A percentile compares a stretch with the other conserved stretches of the same genome.
phyloP scores from a whole-genome alignment of 768 basidiomycete species.

The Naganishia kalamii region DNA sequence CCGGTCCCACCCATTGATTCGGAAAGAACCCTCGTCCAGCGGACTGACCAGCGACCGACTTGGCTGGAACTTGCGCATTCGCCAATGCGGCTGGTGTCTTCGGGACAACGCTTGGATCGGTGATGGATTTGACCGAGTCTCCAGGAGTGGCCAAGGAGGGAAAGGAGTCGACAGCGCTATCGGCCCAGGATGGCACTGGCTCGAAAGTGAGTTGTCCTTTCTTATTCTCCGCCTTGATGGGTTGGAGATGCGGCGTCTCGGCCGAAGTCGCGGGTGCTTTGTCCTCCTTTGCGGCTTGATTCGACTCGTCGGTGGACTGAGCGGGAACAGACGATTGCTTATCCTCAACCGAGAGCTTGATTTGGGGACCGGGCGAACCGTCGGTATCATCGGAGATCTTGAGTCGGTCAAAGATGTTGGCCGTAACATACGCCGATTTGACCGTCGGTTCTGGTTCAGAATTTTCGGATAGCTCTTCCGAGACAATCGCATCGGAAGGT shows the following conservation, averaged over 20 bases:
- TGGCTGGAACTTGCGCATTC: background rate
- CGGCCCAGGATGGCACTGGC: background rate
- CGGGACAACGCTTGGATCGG: background rate
- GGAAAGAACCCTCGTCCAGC: background rate
- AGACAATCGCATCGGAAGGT: background rate
- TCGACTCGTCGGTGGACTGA: background rate
- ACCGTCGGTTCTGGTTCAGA: background rate
- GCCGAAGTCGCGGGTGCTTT: background rate
- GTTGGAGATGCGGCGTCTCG: too few species aligned
- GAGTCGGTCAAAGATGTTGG: constrained; percentile 8
- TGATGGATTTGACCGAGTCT: background rate
- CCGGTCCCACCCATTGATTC: background rate
- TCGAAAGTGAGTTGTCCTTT: background rate
- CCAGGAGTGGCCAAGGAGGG: background rate
- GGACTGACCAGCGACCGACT: background rate
- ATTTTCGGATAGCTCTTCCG: background rate
- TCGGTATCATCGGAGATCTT: background rate
- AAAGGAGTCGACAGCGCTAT: background rate
- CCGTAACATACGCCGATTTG: background rate
- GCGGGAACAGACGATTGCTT: too few species aligned
- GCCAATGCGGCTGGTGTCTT: background rate
- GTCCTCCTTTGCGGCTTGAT: too few species aligned
- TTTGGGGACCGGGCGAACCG: background rate
- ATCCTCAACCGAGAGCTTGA: background rate
- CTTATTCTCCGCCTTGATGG: background rate